Evolutionary conservation across 345 rosid genomes (phyloP).

Genomic region (Triadica sebifera): DNA sequence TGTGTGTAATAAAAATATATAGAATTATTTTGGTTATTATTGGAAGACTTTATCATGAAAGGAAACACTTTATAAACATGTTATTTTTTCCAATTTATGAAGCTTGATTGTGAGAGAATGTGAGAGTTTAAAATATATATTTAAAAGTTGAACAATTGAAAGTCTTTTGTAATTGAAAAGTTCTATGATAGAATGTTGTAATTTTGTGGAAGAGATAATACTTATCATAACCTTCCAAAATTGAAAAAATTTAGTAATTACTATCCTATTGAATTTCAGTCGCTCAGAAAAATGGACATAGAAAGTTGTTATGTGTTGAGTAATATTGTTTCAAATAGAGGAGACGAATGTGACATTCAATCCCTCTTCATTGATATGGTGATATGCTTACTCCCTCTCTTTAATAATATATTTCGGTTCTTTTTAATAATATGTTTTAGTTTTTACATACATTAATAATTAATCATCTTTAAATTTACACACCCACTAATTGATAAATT

Average conservation of each 20-base stretch:
- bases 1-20: too few species aligned
- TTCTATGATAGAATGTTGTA: background rate
- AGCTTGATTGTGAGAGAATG: background rate
- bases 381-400: too few species aligned
- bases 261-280: background rate
- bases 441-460: too few species aligned
- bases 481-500: too few species aligned
- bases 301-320: background rate
- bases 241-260: background rate
- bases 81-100: slow-evolving; percentile 9
- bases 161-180: slow-evolving; percentile 12
- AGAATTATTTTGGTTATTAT: too few species aligned
- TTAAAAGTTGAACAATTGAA: background rate
- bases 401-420: too few species aligned
- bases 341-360: background rate
- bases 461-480: too few species aligned
- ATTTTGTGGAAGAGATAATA: slow-evolving; percentile 14
- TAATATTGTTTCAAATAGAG: background rate
- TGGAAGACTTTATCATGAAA: too few species aligned
- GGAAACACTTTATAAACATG: slow-evolving; percentile 4
- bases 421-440: too few species aligned
- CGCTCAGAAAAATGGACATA: background rate
- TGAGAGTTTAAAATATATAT: background rate
- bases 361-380: background rate
- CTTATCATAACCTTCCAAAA: background rate